Base-by-base conservation (phyloP, 495 filamentous ascomycete genomes). In the Talaromyces adpressus region DNA sequence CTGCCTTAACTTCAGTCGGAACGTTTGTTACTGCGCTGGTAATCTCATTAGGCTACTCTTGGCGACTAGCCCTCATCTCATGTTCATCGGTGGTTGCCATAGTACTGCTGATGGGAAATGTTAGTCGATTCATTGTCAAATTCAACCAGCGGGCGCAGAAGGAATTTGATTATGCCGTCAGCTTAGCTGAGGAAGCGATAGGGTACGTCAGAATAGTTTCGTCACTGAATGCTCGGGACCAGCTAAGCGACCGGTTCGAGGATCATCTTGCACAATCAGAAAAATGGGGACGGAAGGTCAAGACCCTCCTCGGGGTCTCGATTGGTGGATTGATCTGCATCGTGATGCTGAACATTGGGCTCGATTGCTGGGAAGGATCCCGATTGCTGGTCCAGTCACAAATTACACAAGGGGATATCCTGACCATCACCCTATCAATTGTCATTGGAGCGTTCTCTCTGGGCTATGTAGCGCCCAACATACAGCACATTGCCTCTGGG, bases 81-180 rank as follows among this genome's bases (percentile, higher is more conserved):
- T 14, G 12, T 25, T 62, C 68, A 39, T 62, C 67, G 1, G 66
- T 65, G 6, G 49, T 62, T 4, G 32, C 53, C 5, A 41, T 68
- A 20, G 41, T 67, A 23, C 34, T 65, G 1, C 32, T 52, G 4
- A 61, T 41, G 32, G 14, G 45, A 16, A 22, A 16, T 18, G 41
- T 11, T 9, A 34, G 18, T 8, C 8, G 12, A 7, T 20, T 63
- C 6, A 45, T 32, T 41, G 18, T 59, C 23, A 47, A 41, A 20
- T 66, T 45, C n/a, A 47, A 27, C 1, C 8, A 45, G 25, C 11
- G 34, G 39, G 41, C 36, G 12, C 20, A 23, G 23, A 23, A 27
- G 8, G 34, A 18, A 57, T 34, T 12, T 67, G 89, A 87, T 14
- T 72, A 83, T 20, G 89, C 89, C 2, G 53, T 34, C 20, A 23